These are phyloP conservation scores for Nemania bipapillata DNA, from an alignment of 2,329 filamentous ascomycete genomes.

Conservation along the genomic window DNA sequence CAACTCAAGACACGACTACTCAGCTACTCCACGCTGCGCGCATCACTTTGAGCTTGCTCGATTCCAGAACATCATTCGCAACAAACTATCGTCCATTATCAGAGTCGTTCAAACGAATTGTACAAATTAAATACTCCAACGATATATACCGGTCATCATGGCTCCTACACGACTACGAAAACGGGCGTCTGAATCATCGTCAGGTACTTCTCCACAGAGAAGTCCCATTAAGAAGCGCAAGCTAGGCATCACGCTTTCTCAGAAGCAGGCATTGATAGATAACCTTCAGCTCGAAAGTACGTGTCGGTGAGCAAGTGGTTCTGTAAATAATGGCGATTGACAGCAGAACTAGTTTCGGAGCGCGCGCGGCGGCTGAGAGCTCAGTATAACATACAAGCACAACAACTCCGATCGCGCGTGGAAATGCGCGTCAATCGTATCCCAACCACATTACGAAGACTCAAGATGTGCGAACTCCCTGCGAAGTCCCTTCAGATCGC, in stretches of 20 bases:
- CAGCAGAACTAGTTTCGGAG: constrained; percentile 49
- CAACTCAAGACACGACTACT: not conserved
- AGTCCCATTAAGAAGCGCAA: constrained; percentile 72
- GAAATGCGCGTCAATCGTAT: constrained; percentile 95
- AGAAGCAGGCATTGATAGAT: constrained; percentile 88
- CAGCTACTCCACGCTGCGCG: constrained; percentile 16
- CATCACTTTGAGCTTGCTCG: constrained; percentile 11
- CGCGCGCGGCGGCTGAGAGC: constrained; percentile 80
- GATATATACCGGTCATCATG: constrained; percentile 37
- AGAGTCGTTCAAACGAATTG: constrained; percentile 16
- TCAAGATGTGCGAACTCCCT: constrained; percentile 83
- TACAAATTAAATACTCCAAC: constrained; percentile 12
- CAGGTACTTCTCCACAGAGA: constrained; percentile 53
- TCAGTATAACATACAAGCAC: constrained; percentile 88
- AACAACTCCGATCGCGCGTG: constrained; percentile 83
- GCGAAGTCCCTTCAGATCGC: constrained; percentile 61
- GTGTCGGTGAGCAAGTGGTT: constrained; percentile 46
- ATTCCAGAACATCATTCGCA: constrained; percentile 17
- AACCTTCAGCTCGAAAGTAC: constrained; percentile 89
- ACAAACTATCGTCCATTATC: constrained; percentile 10
- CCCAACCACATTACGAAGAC: constrained; percentile 78
- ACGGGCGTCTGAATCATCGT: constrained; percentile 57
- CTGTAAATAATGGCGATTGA: constrained; percentile 25
- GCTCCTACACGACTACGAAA: constrained; percentile 51
- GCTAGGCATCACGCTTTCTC: constrained; percentile 71